Conservation (phyloP, 2,329 filamentous ascomycete genomes). For the Tolypocladium nubicola region DNA sequence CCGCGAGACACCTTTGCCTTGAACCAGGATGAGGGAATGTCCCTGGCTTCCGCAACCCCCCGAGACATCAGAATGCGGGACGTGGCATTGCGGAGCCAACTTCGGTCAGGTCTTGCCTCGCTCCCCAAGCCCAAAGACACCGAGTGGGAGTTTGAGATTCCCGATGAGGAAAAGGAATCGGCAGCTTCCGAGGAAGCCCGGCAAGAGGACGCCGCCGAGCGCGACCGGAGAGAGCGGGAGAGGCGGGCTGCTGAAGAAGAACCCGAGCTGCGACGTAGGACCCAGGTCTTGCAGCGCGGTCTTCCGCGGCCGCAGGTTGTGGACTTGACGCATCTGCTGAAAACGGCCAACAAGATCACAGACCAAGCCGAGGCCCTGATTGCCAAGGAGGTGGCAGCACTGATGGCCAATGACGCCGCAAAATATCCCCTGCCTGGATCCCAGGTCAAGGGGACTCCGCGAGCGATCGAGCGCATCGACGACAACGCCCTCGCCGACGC, state of each 20-base stretch:
- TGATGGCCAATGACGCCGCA: constrained; percentile 74
- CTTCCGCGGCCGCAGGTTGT: constrained; percentile 68
- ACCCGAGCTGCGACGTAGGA: constrained; percentile 71
- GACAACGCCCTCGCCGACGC: constrained; percentile 67
- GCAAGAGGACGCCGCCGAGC: constrained; percentile 54
- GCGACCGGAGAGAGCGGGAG: constrained; percentile 68
- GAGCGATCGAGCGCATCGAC: constrained; percentile 51
- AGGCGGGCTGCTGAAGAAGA: constrained; percentile 63
- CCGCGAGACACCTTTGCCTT: constrained; percentile 80
- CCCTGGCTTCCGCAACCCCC: constrained; percentile 63
- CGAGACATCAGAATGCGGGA: constrained; percentile 65
- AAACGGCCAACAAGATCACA: constrained; percentile 46
- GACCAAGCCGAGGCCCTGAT: constrained; percentile 61
- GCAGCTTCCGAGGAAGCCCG: constrained; percentile 33
- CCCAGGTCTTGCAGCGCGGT: constrained; percentile 79
- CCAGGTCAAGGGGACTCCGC: constrained; percentile 51
- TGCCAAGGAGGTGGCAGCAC: constrained; percentile 62
- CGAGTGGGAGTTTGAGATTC: constrained; percentile 88
- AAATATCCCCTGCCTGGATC: constrained; percentile 62
- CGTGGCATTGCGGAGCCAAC: constrained; percentile 53
- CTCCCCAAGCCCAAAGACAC: constrained; percentile 87
- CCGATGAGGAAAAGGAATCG: constrained; percentile 65
- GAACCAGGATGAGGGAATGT: constrained; percentile 61
- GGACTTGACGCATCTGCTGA: constrained; percentile 58
- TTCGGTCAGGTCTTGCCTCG: constrained; percentile 65